These are phyloP conservation scores for Daldinia grandis DNA, from an alignment of 495 filamentous ascomycete genomes.

Conservation along the genomic window DNA sequence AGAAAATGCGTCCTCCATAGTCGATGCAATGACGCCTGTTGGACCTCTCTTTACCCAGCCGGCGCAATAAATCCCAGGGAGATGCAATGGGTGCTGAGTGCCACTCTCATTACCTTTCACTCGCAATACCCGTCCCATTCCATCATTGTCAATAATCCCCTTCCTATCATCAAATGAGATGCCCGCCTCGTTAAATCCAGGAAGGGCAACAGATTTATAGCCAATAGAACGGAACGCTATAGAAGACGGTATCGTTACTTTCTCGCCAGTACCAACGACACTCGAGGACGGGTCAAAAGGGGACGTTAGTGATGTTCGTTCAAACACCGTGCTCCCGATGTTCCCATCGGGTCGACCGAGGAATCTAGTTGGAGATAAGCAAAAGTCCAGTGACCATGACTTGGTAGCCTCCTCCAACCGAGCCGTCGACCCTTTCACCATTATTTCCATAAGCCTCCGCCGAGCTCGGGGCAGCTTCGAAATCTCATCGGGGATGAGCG, in stretches of 20 bases:
- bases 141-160: conserved; percentile 88
- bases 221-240: conserved; percentile 91
- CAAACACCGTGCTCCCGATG: conserved; percentile 71
- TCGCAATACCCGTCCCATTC: conserved; percentile 71
- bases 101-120: conserved; percentile 34
- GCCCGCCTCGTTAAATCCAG: conserved; percentile 76
- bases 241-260: conserved; percentile 59
- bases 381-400: conserved; percentile 85
- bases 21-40: conserved; percentile 93
- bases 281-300: conserved; percentile 62
- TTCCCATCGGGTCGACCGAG: conserved; percentile 57
- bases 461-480: conserved; percentile 73
- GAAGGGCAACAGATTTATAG: conserved; percentile 81
- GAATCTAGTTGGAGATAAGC: conserved; percentile 78
- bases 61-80: conserved; percentile 88
- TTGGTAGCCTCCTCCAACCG: conserved; percentile 59
- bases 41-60: conserved; percentile 98
- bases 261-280: conserved; percentile 58
- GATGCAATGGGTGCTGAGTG: conserved; percentile 1
- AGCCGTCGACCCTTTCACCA: conserved; percentile 73
- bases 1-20: conserved; percentile 93
- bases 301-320: conserved; percentile 61
- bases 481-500: conserved; percentile 70
- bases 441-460: conserved; percentile 79
- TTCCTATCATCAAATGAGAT: conserved; percentile 77